Evolutionary conservation across 768 basidiomycete species (phyloP).

Genomic region (Serendipita indica): DNA sequence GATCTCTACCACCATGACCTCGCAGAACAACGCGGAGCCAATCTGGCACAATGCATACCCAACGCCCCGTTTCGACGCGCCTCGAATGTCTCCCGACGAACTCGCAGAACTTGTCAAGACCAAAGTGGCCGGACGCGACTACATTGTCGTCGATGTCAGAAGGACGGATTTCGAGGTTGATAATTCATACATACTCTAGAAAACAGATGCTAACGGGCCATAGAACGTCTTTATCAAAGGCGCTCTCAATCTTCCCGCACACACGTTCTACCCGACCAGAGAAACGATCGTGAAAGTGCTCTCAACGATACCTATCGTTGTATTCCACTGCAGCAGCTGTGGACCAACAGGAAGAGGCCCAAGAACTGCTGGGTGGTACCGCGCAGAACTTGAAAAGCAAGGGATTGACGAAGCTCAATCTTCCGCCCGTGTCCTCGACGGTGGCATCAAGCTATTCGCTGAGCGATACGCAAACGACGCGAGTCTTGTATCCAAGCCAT

Average conservation of each 20-base stretch:
- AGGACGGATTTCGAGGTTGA: constrained; percentile 28
- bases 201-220: not conserved
- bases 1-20: too few species aligned
- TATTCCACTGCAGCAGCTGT: constrained; percentile 12
- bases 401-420: not conserved
- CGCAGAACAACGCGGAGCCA: too few species aligned
- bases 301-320: constrained; percentile 17
- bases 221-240: constrained; percentile 20
- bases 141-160: constrained; percentile 26
- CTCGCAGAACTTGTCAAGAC: constrained; percentile 18
- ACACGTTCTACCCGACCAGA: constrained; percentile 29
- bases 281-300: constrained; percentile 23
- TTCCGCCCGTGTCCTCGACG: not conserved
- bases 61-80: constrained; percentile 6
- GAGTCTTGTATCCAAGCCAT: too few species aligned
- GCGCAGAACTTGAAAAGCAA: not conserved
- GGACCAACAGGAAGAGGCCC: not conserved
- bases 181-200: constrained; percentile 5
- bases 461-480: too few species aligned
- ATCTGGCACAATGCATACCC: constrained; percentile 1
- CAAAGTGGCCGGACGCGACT: constrained; percentile 17
- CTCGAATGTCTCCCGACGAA: constrained; percentile 16
- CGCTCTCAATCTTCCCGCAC: constrained; percentile 32
- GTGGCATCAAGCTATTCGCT: not conserved
- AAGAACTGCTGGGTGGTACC: not conserved